Percentiles rank a stretch among this genome's conserved stretches.
Conservation (phyloP, 2,329 filamentous ascomycete species). For the Ascosphaera apis region DNA sequence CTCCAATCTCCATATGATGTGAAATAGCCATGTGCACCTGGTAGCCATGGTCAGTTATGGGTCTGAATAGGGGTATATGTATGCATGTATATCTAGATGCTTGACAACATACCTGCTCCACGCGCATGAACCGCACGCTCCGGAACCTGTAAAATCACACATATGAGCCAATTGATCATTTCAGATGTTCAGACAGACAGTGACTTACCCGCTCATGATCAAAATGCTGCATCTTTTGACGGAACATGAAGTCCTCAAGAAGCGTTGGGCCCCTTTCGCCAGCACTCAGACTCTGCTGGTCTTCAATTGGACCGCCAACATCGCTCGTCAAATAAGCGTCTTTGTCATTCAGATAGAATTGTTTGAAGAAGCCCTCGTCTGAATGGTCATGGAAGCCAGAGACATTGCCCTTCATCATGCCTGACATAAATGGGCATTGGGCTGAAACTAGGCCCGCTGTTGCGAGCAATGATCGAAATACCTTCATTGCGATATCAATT, state of each 20-base stretch:
- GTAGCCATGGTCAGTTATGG: background rate
- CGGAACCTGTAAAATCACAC: conserved; percentile 26
- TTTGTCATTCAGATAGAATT: conserved; percentile 29
- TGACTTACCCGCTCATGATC: conserved; percentile 50
- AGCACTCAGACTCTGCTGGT: conserved; percentile 43
- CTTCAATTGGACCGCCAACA: conserved; percentile 42
- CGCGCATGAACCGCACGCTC: conserved; percentile 46
- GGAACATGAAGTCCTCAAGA: conserved; percentile 49
- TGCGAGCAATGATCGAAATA: conserved; percentile 9
- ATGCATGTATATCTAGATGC: conserved; percentile 44
- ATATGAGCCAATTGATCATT: background rate
- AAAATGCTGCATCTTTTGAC: conserved; percentile 45
- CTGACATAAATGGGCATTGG: conserved; percentile 20
- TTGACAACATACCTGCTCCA: conserved; percentile 41
- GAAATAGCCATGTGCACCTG: conserved; percentile 42
- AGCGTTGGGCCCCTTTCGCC: conserved; percentile 44
- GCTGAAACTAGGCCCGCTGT: conserved; percentile 16
- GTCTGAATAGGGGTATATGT: background rate
- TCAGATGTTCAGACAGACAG: conserved; percentile 11
- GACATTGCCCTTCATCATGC: conserved; percentile 1
- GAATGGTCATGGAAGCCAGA: conserved; percentile 4
- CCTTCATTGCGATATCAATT: background rate
- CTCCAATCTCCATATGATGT: conserved; percentile 38
- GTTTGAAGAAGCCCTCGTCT: conserved; percentile 20
- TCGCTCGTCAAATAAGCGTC: conserved; percentile 39